These are phyloP conservation scores for Trapa incisa DNA, from an alignment of 345 rosid species.

Conservation along the genomic window DNA sequence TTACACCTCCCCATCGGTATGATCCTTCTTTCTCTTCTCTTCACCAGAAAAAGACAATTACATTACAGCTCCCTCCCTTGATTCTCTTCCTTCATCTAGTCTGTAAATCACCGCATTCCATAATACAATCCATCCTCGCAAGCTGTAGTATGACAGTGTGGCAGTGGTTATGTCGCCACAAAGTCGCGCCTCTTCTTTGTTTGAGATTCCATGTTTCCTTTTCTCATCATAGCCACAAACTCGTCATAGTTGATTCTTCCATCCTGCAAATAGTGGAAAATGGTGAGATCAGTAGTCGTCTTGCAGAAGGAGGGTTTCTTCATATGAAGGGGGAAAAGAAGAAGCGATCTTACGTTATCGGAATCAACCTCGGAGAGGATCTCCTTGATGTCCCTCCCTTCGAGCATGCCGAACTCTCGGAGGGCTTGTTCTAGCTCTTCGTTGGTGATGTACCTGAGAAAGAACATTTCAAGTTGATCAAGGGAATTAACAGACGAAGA, in stretches of 20 bases:
- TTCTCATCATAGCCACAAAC: slow-evolving; percentile 95
- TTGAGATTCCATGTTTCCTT: slow-evolving; percentile 73
- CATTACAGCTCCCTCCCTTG: neutral
- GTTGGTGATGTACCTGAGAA: slow-evolving; percentile 25
- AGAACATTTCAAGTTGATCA: neutral
- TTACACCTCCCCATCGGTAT: neutral
- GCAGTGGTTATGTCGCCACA: slow-evolving; percentile 14
- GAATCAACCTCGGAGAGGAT: slow-evolving; percentile 34
- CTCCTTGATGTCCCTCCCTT: slow-evolving; percentile 38
- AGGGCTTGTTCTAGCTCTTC: slow-evolving; percentile 48
- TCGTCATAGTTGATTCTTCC: slow-evolving; percentile 88
- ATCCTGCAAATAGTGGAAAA: slow-evolving; percentile 32
- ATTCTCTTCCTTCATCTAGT: neutral
- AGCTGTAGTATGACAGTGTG: neutral
- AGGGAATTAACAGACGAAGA: neutral
- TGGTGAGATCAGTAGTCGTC: too few species aligned
- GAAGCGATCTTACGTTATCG: slow-evolving; percentile 23
- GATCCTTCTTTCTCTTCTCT: neutral
- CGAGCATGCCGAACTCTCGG: slow-evolving; percentile 28
- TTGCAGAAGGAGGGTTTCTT: neutral
- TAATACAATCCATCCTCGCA: too few species aligned
- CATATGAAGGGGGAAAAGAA: neutral
- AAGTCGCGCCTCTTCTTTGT: slow-evolving; percentile 83
- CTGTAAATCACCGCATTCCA: too few species aligned
- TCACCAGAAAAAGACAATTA: neutral